phyloP scores from a whole-genome alignment of 139 green algal genomes.

The Tetraselmis chui region DNA sequence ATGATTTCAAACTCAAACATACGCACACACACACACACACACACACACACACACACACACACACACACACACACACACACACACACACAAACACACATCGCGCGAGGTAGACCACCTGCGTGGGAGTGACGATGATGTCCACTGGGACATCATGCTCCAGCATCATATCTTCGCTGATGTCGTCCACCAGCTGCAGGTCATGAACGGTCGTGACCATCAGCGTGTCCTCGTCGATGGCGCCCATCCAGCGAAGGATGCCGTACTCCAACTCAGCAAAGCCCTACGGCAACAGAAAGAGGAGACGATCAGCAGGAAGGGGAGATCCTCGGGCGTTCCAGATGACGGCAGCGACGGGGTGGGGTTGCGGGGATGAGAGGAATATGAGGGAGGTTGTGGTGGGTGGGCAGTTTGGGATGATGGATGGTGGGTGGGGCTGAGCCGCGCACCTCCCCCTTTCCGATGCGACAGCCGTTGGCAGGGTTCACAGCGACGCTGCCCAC shows the following conservation, averaged over 20 bases:
- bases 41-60: too few relatives aligned
- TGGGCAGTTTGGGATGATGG: too few relatives aligned
- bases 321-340: too few relatives aligned
- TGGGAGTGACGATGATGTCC: slow-evolving; percentile 76
- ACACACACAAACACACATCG: background rate
- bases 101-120: slow-evolving; percentile 26
- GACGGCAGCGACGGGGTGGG: too few relatives aligned
- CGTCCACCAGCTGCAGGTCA: slow-evolving; percentile 32
- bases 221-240: slow-evolving; percentile 59
- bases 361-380: too few relatives aligned
- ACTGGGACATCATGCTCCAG: slow-evolving; percentile 55
- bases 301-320: too few relatives aligned
- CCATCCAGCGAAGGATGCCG: slow-evolving; percentile 69
- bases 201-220: slow-evolving; percentile 44
- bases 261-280: slow-evolving; percentile 81
- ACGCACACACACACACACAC: too few relatives aligned
- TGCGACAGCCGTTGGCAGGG: slow-evolving; percentile 20
- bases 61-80: too few relatives aligned
- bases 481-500: slow-evolving; percentile 33
- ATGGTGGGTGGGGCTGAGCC: slow-evolving; percentile 9
- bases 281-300: too few relatives aligned
- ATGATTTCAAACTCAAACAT: too few relatives aligned
- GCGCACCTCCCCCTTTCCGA: slow-evolving; percentile 25
- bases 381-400: too few relatives aligned
- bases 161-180: slow-evolving; percentile 40